A percentile compares a stretch with the other conserved stretches of the same genome.
Evolutionary conservation across 768 basidiomycete species (phyloP).

Genomic region (Lentinula sp.): DNA sequence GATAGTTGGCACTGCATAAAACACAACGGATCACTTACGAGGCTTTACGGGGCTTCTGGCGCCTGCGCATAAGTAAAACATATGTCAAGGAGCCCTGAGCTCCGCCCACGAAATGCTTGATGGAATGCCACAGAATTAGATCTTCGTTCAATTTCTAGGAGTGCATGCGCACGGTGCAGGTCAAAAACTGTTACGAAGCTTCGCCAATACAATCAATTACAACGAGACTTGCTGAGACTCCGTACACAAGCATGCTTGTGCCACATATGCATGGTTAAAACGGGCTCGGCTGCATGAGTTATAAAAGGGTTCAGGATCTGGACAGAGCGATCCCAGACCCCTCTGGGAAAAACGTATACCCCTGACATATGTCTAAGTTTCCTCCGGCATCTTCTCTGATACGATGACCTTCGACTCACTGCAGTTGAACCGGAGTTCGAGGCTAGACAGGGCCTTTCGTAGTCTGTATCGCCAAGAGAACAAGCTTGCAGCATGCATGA

Average conservation of each 20-base stretch:
- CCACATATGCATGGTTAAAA: too few species aligned
- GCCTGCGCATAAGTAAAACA: background rate
- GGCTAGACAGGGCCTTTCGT: slow-evolving; percentile 18
- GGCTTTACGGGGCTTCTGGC: too few species aligned
- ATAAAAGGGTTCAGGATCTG: too few species aligned
- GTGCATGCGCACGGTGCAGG: background rate
- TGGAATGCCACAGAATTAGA: background rate
- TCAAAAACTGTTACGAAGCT: background rate
- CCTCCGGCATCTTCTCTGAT: too few species aligned
- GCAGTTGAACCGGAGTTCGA: background rate
- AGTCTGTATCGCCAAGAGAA: slow-evolving; percentile 17
- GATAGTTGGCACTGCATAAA: too few species aligned
- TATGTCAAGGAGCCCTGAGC: background rate
- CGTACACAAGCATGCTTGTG: too few species aligned
- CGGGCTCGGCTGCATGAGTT: too few species aligned
- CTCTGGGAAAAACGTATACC: too few species aligned
- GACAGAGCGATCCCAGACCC: background rate
- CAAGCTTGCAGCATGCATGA: slow-evolving; percentile 6
- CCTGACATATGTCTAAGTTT: too few species aligned
- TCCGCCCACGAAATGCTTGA: background rate
- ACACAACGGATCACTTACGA: too few species aligned
- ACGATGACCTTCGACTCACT: background rate
- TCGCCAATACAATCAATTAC: background rate
- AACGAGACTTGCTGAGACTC: background rate
- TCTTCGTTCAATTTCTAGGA: background rate